These are phyloP conservation scores for Mycena capillaripes DNA, from an alignment of 768 basidiomycete genomes.

Conservation along the genomic window DNA sequence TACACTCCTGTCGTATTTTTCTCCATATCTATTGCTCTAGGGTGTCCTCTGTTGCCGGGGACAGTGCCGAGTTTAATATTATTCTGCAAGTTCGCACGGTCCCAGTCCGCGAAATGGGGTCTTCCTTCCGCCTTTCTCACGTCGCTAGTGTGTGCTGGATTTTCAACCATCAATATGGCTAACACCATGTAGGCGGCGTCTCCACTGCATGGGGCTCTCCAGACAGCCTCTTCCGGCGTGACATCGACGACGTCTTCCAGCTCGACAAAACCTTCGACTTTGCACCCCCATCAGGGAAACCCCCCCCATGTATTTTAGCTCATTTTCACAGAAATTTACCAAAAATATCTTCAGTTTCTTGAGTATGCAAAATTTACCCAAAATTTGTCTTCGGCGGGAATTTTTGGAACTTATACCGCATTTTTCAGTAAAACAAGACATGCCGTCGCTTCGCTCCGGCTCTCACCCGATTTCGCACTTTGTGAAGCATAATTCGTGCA, in stretches of 20 bases:
- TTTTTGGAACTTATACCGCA: too few species aligned
- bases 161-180: neutral
- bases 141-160: neutral
- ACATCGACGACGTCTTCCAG: conserved; percentile 3
- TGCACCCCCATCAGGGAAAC: too few species aligned
- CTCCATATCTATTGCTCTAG: neutral
- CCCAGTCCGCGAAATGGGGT: conserved; percentile 11
- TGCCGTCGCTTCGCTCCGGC: too few species aligned
- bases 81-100: conserved; percentile 8
- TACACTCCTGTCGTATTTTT: neutral
- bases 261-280: conserved; percentile 14
- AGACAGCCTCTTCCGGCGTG: neutral
- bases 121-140: conserved; percentile 19
- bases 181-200: conserved; percentile 3
- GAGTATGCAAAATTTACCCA: too few species aligned
- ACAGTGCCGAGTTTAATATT: neutral
- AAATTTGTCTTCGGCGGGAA: too few species aligned
- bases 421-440: too few species aligned
- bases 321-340: too few species aligned
- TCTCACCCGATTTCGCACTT: too few species aligned
- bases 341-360: too few species aligned
- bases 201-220: neutral
- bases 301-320: too few species aligned
- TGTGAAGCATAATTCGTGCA: too few species aligned
- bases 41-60: conserved; percentile 8